Percentiles rank a stretch among this genome's conserved stretches.
These are phyloP conservation scores for Rhexocercosporidium sp. DNA, from an alignment of 2,329 filamentous ascomycete genomes.

Conservation along the genomic window DNA sequence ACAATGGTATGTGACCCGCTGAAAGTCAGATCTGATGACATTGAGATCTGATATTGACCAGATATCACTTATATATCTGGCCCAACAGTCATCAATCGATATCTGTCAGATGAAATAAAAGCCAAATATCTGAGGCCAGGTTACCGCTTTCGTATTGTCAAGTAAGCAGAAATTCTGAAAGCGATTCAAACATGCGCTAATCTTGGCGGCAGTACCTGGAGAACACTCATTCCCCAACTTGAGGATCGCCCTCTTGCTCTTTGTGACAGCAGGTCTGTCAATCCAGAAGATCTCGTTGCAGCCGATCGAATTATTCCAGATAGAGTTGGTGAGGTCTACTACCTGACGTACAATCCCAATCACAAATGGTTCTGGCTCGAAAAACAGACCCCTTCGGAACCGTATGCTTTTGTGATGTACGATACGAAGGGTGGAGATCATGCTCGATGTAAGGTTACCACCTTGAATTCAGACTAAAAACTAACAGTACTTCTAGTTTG, in stretches of 20 bases:
- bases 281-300: slow-evolving; percentile 32
- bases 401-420: slow-evolving; percentile 36
- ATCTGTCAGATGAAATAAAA: slow-evolving; percentile 19
- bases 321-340: slow-evolving; percentile 37
- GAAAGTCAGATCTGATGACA: neutral
- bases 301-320: slow-evolving; percentile 36
- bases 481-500: slow-evolving; percentile 24
- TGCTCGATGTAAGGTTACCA: slow-evolving; percentile 28
- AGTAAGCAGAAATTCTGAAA: slow-evolving; percentile 22
- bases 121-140: slow-evolving; percentile 25
- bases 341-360: slow-evolving; percentile 32
- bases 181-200: neutral
- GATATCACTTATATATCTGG: slow-evolving; percentile 32
- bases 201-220: slow-evolving; percentile 33
- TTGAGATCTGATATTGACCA: neutral
- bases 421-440: slow-evolving; percentile 30
- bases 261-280: slow-evolving; percentile 35
- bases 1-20: slow-evolving; percentile 26
- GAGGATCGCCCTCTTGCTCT: slow-evolving; percentile 34
- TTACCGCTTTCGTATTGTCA: slow-evolving; percentile 31
- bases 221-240: slow-evolving; percentile 31
- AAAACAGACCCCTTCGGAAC: slow-evolving; percentile 32
- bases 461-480: too few species aligned
- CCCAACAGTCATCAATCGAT: slow-evolving; percentile 25
- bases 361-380: slow-evolving; percentile 39